Evolutionary conservation across 345 rosid genomes (phyloP), one percentile per base, ranked within the genome.

Genomic region (Gossypium raimondii): DNA sequence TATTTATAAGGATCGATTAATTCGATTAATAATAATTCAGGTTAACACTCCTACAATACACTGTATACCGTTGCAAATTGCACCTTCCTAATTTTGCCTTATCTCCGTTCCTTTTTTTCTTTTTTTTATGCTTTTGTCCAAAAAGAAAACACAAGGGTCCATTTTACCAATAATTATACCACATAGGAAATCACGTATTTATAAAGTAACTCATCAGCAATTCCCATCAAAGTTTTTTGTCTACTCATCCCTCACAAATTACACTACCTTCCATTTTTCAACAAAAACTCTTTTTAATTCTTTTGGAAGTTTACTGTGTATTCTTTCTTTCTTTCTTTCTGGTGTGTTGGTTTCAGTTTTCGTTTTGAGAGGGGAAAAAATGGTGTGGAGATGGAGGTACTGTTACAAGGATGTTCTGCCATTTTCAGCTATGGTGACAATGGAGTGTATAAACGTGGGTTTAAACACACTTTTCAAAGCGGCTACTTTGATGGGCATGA

Each of bases 381-480:
- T 86, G 92, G 80, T 74, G 41, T 61, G 74, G 74, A 20, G 70
- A 66, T 66, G 76, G 65, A 82, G 85, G 70, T 76, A 83, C 77
- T 87, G 79, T 63, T 78, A 82, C 87, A 77, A 74, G 76, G 92
- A 87, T 34, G 87, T 84, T 58, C 78, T 92, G 41, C 97, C 96
- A 11, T 89, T 90, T 64, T 75, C 85, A 22, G 92, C 86, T 11
- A 60, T 92, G 87, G 93, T 92, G 56, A 66, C 86, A 12, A 86
- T 92, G 90, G 96, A 92, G 79, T 86, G 93, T 73, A 73, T 79
- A 16, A 90, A 87, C 79, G 91, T 90, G 9, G 89, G 89, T 3
- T 57, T 88, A 45, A 92, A 95, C 85, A 95, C 97, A 10, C 89
- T 95, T 18, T 94, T 87, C 85, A 91, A 92, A 71, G 93, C 96